These are phyloP conservation scores for Populus hybrid DNA, from an alignment of 441 rosid species.

Conservation along the genomic window DNA sequence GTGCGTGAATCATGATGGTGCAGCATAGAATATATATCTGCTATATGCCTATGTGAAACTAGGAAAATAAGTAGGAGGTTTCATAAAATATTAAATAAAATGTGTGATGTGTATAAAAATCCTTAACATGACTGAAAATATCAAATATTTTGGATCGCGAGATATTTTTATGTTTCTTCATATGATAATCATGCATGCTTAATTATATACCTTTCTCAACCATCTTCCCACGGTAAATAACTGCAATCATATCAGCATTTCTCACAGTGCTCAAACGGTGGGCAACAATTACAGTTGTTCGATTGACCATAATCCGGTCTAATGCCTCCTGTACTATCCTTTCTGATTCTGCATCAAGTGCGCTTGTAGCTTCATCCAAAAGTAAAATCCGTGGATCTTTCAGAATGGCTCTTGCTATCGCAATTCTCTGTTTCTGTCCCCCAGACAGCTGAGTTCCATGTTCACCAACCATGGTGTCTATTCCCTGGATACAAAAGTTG, in stretches of 20 bases:
- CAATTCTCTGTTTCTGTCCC: slow-evolving; percentile 84
- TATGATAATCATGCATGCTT: not conserved
- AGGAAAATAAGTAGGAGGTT: too few species aligned
- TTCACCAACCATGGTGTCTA: slow-evolving; percentile 87
- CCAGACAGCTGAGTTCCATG: slow-evolving; percentile 83
- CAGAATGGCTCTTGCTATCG: slow-evolving; percentile 81
- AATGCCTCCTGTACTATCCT: slow-evolving; percentile 72
- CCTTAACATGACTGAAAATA: not conserved
- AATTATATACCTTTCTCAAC: slow-evolving; percentile 62
- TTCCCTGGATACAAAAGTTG: slow-evolving; percentile 36
- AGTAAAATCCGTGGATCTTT: slow-evolving; percentile 70
- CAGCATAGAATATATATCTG: too few species aligned
- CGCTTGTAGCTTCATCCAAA: slow-evolving; percentile 85
- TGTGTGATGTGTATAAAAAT: not conserved
- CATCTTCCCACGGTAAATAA: slow-evolving; percentile 62
- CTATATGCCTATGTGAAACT: too few species aligned
- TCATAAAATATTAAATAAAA: too few species aligned
- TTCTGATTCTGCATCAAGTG: slow-evolving; percentile 77
- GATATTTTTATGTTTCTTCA: not conserved
- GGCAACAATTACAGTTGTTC: slow-evolving; percentile 74
- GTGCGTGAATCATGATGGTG: too few species aligned
- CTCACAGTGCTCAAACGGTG: slow-evolving; percentile 69
- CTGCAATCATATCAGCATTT: slow-evolving; percentile 65
- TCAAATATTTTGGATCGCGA: not conserved
- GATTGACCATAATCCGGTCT: slow-evolving; percentile 64